Conservation (phyloP, 306 rosid species). For the Fagus crenata region DNA sequence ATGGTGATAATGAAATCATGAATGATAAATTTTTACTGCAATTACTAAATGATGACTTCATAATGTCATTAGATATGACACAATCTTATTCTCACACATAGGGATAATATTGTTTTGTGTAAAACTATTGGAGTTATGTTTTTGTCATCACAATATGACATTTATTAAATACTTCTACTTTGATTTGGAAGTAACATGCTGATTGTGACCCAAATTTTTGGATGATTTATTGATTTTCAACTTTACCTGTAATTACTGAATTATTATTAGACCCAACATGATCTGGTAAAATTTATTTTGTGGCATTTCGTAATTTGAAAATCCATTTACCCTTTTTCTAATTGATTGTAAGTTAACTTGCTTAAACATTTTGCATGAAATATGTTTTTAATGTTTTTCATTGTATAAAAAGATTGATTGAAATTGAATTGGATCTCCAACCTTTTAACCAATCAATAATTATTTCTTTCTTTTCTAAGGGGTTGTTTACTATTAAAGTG, state of each 20-base stretch:
- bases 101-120: not conserved
- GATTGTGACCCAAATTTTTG: constrained; percentile 76
- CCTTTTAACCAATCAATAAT: no score
- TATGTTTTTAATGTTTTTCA: no score
- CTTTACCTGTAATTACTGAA: constrained; percentile 85
- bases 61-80: not conserved
- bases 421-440: no score
- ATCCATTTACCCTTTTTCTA: no score
- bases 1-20: no score
- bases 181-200: constrained; percentile 47
- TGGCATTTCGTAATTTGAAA: not conserved
- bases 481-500: no score
- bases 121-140: not conserved
- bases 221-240: constrained; percentile 56
- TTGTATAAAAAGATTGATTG: no score
- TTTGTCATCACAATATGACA: not conserved
- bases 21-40: no score
- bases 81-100: not conserved
- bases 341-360: no score
- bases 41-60: not conserved
- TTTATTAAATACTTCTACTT: constrained; percentile 16
- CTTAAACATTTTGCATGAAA: no score
- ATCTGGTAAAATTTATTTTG: constrained; percentile 48
- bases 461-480: no score
- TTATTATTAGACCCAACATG: constrained; percentile 77